Base-by-base conservation (phyloP, 2,329 filamentous ascomycete species). In the Xylaria arbuscula region DNA sequence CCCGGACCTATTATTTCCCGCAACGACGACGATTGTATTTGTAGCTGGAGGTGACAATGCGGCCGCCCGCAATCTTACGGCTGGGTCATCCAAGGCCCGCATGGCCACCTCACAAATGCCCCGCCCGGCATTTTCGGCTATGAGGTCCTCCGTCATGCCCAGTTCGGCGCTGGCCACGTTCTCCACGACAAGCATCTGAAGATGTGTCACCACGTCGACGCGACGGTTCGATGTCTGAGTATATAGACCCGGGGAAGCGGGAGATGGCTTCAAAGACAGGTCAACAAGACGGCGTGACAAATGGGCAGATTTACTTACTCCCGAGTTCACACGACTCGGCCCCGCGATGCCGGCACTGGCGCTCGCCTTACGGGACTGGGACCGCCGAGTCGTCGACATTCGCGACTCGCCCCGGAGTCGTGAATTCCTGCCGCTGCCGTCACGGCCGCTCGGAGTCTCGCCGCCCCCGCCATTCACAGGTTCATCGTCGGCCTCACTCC, bases 1-100 rank as follows among this genome's bases (percentile, higher is more conserved):
- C 47, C 95, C 94, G 0, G 91, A 94, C 72, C 93, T 93, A 80
- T 97, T 95, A 79, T 98, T 98, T n/a, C 96, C 95, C 0, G 93
- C 94, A n/a, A 98, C 85, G 7, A 98, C 88, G 24, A 97, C 89
- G 38, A 89, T 82, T 0, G 85, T 83, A 64, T 77, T 71, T 34
- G 80, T 60, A 45, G 69, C 79, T 54, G 75, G 78, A 7, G 74
- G 73, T 19, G 76, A 77, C 4, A 73, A 67, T 2, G 76, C 73
- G 24, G 72, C 83, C 57, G 78, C 85, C 55, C 82, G 87, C 55
- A 86, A 85, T 79, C 83, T 88, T 77, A 86, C 87, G 58, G 85
- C 89, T 67, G 84, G 88, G 71, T 90, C 88, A 1, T 84, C 85
- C 54, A 97, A 83, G 11, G 93, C 88, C 58, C 84, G 86, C 62